A percentile compares a stretch with the other conserved stretches of the same genome.
Conservation (phyloP, 768 basidiomycete genomes). For the Naganishia kalamii region DNA sequence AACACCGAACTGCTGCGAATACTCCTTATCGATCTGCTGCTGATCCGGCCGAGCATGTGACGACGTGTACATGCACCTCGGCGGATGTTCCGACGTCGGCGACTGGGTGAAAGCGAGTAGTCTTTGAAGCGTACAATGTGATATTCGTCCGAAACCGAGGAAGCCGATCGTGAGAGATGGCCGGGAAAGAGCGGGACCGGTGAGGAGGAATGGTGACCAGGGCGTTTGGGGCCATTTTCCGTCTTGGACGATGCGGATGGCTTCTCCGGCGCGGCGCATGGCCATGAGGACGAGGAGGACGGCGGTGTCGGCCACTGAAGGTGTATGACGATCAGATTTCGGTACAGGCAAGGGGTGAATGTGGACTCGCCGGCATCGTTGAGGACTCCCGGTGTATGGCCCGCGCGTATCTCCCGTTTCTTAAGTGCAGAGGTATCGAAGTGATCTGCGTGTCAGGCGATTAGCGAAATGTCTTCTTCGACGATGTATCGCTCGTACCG, state of each 20-base stretch:
- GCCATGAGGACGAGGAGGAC: constrained; percentile 94
- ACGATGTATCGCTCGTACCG: constrained; percentile 29
- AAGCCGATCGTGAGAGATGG: constrained; percentile 64
- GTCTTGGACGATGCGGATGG: constrained; percentile 59
- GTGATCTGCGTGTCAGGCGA: constrained; percentile 58
- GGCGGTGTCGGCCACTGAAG: constrained; percentile 76
- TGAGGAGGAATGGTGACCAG: constrained; percentile 79
- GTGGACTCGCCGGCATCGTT: constrained; percentile 68
- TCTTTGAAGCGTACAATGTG: constrained; percentile 72
- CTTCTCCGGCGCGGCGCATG: constrained; percentile 66
- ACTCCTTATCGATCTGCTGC: constrained; percentile 35
- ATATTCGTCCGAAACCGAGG: constrained; percentile 90
- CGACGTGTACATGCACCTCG: constrained; percentile 36
- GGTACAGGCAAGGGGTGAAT: not conserved
- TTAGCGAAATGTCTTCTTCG: not conserved
- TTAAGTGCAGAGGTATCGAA: constrained; percentile 60
- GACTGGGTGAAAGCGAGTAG: constrained; percentile 64
- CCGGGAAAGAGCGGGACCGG: constrained; percentile 55
- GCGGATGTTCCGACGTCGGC: constrained; percentile 25
- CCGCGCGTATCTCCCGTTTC: constrained; percentile 62
- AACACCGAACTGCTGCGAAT: constrained; percentile 38
- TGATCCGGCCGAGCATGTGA: constrained; percentile 35
- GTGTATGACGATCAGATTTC: not conserved
- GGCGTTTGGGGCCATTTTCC: constrained; percentile 74
- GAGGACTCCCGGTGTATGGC: constrained; percentile 89